Conservation (phyloP, 2,329 filamentous ascomycete genomes). For the Ophiostoma perfectum region DNA sequence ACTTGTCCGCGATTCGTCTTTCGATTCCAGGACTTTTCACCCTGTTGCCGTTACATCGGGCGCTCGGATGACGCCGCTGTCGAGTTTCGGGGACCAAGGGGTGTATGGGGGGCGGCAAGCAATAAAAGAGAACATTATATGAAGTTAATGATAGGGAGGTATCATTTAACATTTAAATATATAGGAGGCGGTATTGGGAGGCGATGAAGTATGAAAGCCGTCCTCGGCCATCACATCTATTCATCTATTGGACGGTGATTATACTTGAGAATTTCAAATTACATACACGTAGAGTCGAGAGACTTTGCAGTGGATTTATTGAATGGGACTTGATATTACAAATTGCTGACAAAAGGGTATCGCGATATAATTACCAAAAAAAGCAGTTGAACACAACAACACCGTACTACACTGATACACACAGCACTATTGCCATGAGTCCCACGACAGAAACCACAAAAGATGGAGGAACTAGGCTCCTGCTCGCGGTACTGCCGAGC, state of each 20-base stretch:
- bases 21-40: background rate
- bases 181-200: background rate
- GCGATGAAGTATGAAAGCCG: background rate
- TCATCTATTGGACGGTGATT: background rate
- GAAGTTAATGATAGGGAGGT: background rate
- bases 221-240: background rate
- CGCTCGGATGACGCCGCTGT: constrained; percentile 15
- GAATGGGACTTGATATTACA: no score
- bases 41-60: constrained; percentile 18
- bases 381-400: background rate
- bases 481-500: constrained; percentile 4
- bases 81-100: background rate
- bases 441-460: background rate
- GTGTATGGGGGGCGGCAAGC: background rate
- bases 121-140: background rate
- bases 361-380: background rate
- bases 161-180: background rate
- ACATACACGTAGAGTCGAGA: no score
- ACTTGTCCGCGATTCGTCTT: background rate
- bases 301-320: no score
- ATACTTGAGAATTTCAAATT: no score
- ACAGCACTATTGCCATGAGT: background rate
- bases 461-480: background rate
- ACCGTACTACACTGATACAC: background rate
- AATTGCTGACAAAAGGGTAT: no score